These are phyloP conservation scores for Taphrina wiesneri DNA, from an alignment of 1,139 yeast genomes.

Conservation along the genomic window DNA sequence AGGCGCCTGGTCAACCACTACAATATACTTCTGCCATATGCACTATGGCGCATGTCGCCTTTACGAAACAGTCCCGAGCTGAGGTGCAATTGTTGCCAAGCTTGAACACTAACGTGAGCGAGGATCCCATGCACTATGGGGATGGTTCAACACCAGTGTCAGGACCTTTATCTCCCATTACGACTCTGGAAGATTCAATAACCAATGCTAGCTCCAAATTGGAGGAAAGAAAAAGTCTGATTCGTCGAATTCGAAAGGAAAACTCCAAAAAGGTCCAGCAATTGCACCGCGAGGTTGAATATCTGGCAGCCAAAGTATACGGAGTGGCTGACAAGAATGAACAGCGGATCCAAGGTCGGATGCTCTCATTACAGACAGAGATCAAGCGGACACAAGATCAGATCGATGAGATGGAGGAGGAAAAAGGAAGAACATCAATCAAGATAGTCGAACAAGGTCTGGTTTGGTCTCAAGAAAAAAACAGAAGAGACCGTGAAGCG, in stretches of 20 bases:
- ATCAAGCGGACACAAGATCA: slow-evolving; percentile 27
- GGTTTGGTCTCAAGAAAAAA: slow-evolving; percentile 7
- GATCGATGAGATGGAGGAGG: slow-evolving; percentile 28
- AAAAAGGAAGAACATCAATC: not conserved
- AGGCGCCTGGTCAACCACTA: not conserved
- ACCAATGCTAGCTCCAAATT: slow-evolving; percentile 11
- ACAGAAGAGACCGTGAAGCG: slow-evolving; percentile 8
- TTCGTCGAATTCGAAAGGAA: slow-evolving; percentile 28
- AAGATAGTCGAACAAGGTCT: not conserved
- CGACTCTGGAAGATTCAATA: slow-evolving; percentile 25
- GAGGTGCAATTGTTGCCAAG: slow-evolving; percentile 4
- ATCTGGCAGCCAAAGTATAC: not conserved
- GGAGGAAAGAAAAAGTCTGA: slow-evolving; percentile 5
- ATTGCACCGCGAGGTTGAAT: slow-evolving; percentile 27
- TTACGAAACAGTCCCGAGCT: not conserved
- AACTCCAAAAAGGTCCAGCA: slow-evolving; percentile 21
- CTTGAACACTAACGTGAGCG: not conserved
- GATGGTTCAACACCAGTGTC: not conserved
- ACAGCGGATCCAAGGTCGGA: slow-evolving; percentile 24
- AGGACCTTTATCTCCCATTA: slow-evolving; percentile 23
- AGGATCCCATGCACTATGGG: not conserved
- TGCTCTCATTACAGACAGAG: slow-evolving; percentile 27
- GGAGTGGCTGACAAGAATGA: slow-evolving; percentile 25
- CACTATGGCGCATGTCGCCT: slow-evolving; percentile 1
- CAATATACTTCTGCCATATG: slow-evolving; percentile 14